Base-by-base conservation (phyloP, 2,329 filamentous ascomycete species). In the Botrytis tulipae region DNA sequence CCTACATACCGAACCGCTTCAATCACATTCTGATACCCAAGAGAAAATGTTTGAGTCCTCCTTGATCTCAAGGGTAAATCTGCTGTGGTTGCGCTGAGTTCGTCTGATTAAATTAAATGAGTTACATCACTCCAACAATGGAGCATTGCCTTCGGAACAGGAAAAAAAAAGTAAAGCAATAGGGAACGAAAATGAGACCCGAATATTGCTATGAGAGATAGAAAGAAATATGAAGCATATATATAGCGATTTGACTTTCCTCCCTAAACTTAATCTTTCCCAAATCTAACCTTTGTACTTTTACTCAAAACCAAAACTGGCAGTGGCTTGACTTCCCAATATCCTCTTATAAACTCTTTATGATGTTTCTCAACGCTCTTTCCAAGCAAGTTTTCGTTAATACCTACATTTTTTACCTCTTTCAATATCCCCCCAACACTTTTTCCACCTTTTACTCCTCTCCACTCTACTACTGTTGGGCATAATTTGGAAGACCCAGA, bases 241-340 rank as follows among this genome's bases (percentile, higher is more conserved):
- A 20, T 29, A 44, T 29, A 6, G 37, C 4, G 37, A 7, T 18
- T 4, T 12, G 25, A 29, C 35, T 10, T 29, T 25, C 51, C 22
- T 20, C 10, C 35, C 32, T 7, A 14, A 10, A 40, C 32, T n/a
- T 9, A 71, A 81, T 80, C 59, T 35, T 71, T 71, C 1, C 20
- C 29, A 29, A 62, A 71, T 20, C 40, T 72, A 25, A 67, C 48
- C 62, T 72, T 72, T 1, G 48, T 40, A 66, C 62, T 67, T 42
- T 72, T 75, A n/a, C 66, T 73, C 54, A 73, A 48, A 16, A 75
- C 46, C 48, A 76, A 40, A 35, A 76, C 51, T 46, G 63, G 73
- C 35, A 76, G 40, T 14, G 73, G 74, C 29, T 70, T 69, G 10
- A 57, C 42, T 18, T 72, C 42, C 73, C 68, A 74, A 29, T 25